Evolutionary conservation across 169 alveolate species (phyloP), one percentile per base, ranked within the genome.

Genomic region (Condylostoma magnum): DNA sequence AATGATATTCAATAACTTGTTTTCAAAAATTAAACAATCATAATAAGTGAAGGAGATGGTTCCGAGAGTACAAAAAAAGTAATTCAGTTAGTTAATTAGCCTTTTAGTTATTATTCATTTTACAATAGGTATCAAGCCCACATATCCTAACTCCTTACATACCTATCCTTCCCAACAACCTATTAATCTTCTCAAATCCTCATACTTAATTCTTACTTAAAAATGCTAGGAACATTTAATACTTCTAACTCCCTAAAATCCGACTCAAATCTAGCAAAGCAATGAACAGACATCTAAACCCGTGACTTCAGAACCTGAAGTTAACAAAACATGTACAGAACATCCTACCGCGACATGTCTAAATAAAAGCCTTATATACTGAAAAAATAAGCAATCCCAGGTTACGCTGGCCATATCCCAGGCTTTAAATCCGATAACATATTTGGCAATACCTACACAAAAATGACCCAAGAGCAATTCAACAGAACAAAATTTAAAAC

Each of bases 201-300:
- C n/a, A n/a, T n/a, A n/a, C n/a, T n/a, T n/a, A n/a, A n/a, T n/a
- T n/a, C n/a, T n/a, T 41, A 41, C 8, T 41, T 10, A 41, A n/a
- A 50, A n/a, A 63, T 63, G 73, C 56, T 63, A 10, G 73, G 73
- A 41, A 63, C 38, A 43, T 63, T 63, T n/a, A 63, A 63, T 33
- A 15, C 73, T 41, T 57, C 73, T 63, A 27, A 41, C 15, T 22
- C 22, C 20, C 1, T 37, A 12, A 25, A 18, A 4, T 25, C 54
- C 4, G 44, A n/a, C 6, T 28, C 15, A 63, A 28, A 22, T 46
- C 22, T 22, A 8, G 22, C 73, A 37, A 63, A 44, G 43, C 54
- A 18, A 20, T n/a, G 10, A 4, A 5, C 36, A 10, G 50, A 53
- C 20, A 27, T 63, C 43, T 20, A 22, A 20, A 30, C 10, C 15